Evolutionary conservation across 768 basidiomycete genomes (phyloP).

Genomic region (Lactarius vividus): DNA sequence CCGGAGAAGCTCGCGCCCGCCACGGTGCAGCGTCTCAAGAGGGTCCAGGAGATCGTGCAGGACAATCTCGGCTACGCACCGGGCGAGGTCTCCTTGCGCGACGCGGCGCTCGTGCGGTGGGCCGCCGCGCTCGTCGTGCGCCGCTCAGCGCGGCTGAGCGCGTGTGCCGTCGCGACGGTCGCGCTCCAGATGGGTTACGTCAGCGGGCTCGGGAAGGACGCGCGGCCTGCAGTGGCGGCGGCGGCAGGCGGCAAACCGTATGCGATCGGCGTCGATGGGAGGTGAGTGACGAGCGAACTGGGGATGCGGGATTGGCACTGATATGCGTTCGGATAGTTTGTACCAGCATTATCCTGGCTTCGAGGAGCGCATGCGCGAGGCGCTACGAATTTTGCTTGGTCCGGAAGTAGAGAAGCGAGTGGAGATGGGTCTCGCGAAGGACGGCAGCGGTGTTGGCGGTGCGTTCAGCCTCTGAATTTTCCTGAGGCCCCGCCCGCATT

Average conservation of each 20-base stretch:
- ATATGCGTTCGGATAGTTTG: constrained; percentile 47
- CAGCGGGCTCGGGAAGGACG: constrained; percentile 41
- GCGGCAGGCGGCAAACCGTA: constrained; percentile 49
- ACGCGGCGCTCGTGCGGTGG: constrained; percentile 75
- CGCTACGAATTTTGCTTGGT: constrained; percentile 75
- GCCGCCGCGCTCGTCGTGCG: constrained; percentile 72
- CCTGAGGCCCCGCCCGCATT: constrained; percentile 11
- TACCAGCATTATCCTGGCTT: constrained; percentile 92
- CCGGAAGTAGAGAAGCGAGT: constrained; percentile 75
- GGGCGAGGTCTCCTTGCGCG: constrained; percentile 46
- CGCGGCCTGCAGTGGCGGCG: constrained; percentile 21
- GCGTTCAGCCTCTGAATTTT: constrained; percentile 33
- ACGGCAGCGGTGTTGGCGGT: constrained; percentile 98
- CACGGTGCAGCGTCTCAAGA: constrained; percentile 43
- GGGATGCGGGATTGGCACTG: constrained; percentile 3
- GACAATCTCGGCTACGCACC: constrained; percentile 58
- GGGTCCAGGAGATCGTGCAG: constrained; percentile 58
- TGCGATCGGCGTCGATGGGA: constrained; percentile 90
- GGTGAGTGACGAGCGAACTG: constrained; percentile 42
- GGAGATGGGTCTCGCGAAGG: constrained; percentile 90
- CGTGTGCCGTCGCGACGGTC: constrained; percentile 82
- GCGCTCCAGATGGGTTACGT: constrained; percentile 78
- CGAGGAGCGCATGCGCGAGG: constrained; percentile 67
- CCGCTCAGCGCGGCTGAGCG: constrained; percentile 81
- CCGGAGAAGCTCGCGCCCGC: constrained; percentile 20